phyloP scores from a whole-genome alignment of 2,329 filamentous ascomycete species.

The Juglanconis juglandina region DNA sequence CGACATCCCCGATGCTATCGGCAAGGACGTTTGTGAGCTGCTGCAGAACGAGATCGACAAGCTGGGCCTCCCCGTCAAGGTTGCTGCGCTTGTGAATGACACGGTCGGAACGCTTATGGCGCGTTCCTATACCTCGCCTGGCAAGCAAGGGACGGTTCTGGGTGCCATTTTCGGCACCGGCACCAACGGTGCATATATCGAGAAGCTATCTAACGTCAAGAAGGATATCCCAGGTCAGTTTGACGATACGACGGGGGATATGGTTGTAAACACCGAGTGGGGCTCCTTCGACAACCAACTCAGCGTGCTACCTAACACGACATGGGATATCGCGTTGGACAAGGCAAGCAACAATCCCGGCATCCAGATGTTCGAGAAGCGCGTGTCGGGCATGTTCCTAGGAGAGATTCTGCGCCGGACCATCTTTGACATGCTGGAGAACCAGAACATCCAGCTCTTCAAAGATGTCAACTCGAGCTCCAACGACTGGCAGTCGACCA shows the following conservation, averaged over 20 bases:
- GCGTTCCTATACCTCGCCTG: conserved; percentile 87
- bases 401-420: conserved; percentile 86
- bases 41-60: conserved; percentile 87
- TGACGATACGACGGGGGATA: conserved; percentile 79
- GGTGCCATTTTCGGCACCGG: conserved; percentile 97
- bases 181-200: conserved; percentile 95
- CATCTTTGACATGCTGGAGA: conserved; percentile 68
- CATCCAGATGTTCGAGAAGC: conserved; percentile 98
- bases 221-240: conserved; percentile 71
- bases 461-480: conserved; percentile 68
- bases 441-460: conserved; percentile 68
- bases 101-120: conserved; percentile 98
- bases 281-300: conserved; percentile 95
- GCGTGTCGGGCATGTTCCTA: conserved; percentile 96
- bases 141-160: conserved; percentile 81
- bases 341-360: conserved; percentile 82
- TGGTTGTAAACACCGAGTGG: conserved; percentile 99
- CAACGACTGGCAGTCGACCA: conserved; percentile 69
- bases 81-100: conserved; percentile 96
- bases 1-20: conserved; percentile 89
- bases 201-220: conserved; percentile 81
- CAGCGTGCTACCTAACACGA: conserved; percentile 79
- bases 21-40: conserved; percentile 89
- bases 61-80: conserved; percentile 81
- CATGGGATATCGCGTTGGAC: conserved; percentile 79